These are phyloP conservation scores for Aspergillus carbonarius DNA, from an alignment of 2,329 filamentous ascomycete genomes.

Conservation along the genomic window DNA sequence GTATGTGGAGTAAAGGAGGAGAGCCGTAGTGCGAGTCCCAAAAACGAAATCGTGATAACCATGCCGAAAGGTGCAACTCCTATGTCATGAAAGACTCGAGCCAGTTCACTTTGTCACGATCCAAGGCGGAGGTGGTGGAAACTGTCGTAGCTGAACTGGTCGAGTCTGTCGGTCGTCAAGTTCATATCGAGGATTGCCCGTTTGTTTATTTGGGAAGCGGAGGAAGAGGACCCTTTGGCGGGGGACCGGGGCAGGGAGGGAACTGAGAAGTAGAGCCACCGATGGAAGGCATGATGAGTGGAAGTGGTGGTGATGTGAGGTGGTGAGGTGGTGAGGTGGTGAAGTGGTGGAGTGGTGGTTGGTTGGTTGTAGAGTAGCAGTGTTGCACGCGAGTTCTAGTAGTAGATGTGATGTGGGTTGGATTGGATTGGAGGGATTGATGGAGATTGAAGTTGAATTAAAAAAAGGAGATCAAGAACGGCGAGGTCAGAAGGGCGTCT, in stretches of 20 bases:
- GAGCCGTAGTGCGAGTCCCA: conserved; percentile 25
- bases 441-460: background rate
- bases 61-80: conserved; percentile 25
- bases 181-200: conserved; percentile 26
- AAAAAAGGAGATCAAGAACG: conserved; percentile 6
- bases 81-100: conserved; percentile 22
- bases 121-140: conserved; percentile 6
- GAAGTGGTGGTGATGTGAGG: background rate
- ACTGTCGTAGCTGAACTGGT: conserved; percentile 24
- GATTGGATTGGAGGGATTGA: background rate
- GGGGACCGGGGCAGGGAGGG: conserved; percentile 41
- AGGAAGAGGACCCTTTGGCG: conserved; percentile 41
- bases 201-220: conserved; percentile 38
- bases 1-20: conserved; percentile 11
- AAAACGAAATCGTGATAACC: conserved; percentile 36
- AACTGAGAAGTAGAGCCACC: conserved; percentile 34
- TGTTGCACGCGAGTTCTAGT: background rate
- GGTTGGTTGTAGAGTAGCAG: conserved; percentile 4
- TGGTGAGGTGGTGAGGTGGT: conserved; percentile 1
- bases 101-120: conserved; percentile 7
- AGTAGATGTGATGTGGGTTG: conserved; percentile 3
- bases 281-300: conserved; percentile 37
- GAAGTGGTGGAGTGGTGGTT: conserved; percentile 1
- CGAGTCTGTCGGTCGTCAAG: conserved; percentile 32
- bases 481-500: conserved; percentile 18